Percentiles rank a stretch among this genome's conserved stretches.
Evolutionary conservation across 1,139 yeast species (phyloP).

Genomic region (Lodderomyces parapsilosis): DNA sequence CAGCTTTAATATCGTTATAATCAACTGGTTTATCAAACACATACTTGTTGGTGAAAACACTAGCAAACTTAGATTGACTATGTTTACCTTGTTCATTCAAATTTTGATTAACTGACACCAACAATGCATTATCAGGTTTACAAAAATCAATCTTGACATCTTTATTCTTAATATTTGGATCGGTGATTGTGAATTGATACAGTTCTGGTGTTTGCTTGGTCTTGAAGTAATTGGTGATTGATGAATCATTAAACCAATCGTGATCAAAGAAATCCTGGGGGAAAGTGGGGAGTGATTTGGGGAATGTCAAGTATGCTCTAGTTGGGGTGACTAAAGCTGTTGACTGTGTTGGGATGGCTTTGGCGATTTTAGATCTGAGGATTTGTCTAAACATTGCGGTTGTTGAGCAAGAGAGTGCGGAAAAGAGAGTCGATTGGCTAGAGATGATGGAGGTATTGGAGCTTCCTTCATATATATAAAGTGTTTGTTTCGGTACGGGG

Average conservation of each 20-base stretch:
- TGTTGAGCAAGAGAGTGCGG: neutral
- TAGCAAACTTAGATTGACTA: conserved; percentile 13
- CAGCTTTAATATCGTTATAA: conserved; percentile 13
- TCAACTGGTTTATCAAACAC: conserved; percentile 15
- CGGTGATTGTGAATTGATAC: conserved; percentile 14
- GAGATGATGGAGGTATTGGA: no score
- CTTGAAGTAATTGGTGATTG: conserved; percentile 7
- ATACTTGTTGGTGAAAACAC: conserved; percentile 12
- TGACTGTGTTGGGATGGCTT: neutral
- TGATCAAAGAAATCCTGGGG: conserved; percentile 5
- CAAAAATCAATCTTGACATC: conserved; percentile 15
- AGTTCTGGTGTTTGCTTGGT: conserved; percentile 18
- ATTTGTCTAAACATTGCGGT: neutral
- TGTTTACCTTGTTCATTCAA: conserved; percentile 12
- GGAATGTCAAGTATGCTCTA: neutral
- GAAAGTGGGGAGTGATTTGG: neutral
- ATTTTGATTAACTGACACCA: conserved; percentile 11
- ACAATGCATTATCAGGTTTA: conserved; percentile 14
- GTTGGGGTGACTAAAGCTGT: neutral
- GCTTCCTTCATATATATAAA: no score
- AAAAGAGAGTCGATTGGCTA: no score
- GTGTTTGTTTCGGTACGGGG: no score
- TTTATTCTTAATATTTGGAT: conserved; percentile 12
- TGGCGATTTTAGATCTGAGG: neutral
- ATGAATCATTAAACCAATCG: conserved; percentile 6